These are phyloP conservation scores for Oligophagozyma castellii DNA, from an alignment of 1,139 yeast species.

Conservation along the genomic window DNA sequence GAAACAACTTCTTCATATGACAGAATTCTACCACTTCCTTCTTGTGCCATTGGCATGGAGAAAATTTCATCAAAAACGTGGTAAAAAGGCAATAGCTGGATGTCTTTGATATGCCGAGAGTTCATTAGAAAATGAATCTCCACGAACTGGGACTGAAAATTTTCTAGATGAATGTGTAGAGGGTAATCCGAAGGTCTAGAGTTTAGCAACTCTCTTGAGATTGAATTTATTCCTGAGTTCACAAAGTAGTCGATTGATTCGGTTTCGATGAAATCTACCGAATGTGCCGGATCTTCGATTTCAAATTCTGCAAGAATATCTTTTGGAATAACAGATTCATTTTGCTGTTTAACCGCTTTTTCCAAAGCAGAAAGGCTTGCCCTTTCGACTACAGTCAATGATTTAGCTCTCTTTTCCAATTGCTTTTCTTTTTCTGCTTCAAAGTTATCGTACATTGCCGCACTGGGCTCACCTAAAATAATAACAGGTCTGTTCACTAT, in stretches of 20 bases:
- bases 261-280: slow-evolving; percentile 59
- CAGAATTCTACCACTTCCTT: slow-evolving; percentile 38
- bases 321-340: slow-evolving; percentile 66
- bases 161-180: slow-evolving; percentile 64
- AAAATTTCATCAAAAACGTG: slow-evolving; percentile 55
- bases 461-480: slow-evolving; percentile 68
- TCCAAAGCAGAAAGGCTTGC: slow-evolving; percentile 36
- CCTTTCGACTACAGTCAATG: slow-evolving; percentile 52
- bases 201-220: slow-evolving; percentile 22
- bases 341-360: slow-evolving; percentile 48
- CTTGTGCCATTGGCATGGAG: slow-evolving; percentile 55
- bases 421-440: slow-evolving; percentile 40
- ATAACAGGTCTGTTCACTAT: slow-evolving; percentile 57
- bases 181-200: slow-evolving; percentile 41
- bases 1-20: slow-evolving; percentile 67
- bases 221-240: slow-evolving; percentile 16
- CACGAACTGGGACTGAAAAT: slow-evolving; percentile 66
- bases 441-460: slow-evolving; percentile 37
- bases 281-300: slow-evolving; percentile 58
- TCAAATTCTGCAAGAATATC: slow-evolving; percentile 45
- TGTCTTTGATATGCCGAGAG: slow-evolving; percentile 43
- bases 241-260: slow-evolving; percentile 32
- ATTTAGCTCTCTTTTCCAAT: slow-evolving; percentile 34
- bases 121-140: slow-evolving; percentile 57
- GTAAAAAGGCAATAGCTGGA: slow-evolving; percentile 45